Conservation (phyloP, 1,284 basidiomycete species). For the Rhodotorula sp. region DNA sequence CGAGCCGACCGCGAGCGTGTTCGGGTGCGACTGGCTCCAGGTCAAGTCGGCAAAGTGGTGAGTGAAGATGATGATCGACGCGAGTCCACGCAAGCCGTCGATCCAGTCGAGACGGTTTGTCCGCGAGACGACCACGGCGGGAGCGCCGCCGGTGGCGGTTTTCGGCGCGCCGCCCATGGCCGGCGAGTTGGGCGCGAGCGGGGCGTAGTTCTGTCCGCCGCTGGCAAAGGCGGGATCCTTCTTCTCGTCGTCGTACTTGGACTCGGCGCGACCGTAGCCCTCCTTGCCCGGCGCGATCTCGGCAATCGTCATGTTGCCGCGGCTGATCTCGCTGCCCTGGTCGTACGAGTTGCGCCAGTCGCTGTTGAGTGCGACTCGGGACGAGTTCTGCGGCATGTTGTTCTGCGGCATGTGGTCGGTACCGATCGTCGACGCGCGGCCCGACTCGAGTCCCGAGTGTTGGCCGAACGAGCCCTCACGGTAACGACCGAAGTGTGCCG, state of each 20-base stretch:
- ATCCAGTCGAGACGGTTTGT: constrained; percentile 51
- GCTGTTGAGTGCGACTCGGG: constrained; percentile 47
- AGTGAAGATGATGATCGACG: constrained; percentile 51
- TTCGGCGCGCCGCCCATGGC: constrained; percentile 41
- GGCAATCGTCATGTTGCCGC: constrained; percentile 34
- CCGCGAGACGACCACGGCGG: constrained; percentile 45
- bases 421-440: constrained; percentile 47
- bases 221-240: constrained; percentile 36
- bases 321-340: constrained; percentile 43
- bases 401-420: constrained; percentile 42
- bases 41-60: constrained; percentile 51
- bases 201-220: constrained; percentile 33
- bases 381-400: constrained; percentile 45
- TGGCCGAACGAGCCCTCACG: constrained; percentile 45
- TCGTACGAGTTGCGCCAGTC: constrained; percentile 47
- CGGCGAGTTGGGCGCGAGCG: constrained; percentile 43
- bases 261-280: constrained; percentile 41
- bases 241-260: constrained; percentile 38
- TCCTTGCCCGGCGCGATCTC: constrained; percentile 43
- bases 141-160: constrained; percentile 31
- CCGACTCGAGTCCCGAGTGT: constrained; percentile 43
- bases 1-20: constrained; percentile 47
- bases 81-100: constrained; percentile 51
- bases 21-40: constrained; percentile 47
- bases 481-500: constrained; percentile 42